These are phyloP conservation scores for Pistacia vera DNA, from an alignment of 345 rosid genomes.

Conservation along the genomic window DNA sequence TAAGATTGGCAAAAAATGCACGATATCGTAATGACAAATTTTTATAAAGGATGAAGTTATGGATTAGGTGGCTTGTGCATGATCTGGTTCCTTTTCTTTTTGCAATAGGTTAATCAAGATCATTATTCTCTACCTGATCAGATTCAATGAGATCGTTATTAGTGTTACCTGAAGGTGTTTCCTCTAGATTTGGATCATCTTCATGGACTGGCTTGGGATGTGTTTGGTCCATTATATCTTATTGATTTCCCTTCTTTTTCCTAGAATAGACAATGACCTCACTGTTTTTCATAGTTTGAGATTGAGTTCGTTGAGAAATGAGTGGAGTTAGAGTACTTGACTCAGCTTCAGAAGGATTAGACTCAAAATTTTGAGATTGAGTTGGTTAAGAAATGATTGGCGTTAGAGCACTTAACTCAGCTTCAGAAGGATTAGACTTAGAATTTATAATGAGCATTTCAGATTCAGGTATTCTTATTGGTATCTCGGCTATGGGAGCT, in stretches of 20 bases:
- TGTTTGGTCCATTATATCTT: neutral
- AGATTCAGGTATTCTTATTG: neutral
- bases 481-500: too few relatives aligned
- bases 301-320: neutral
- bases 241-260: neutral
- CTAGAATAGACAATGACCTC: neutral
- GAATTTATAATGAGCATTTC: too few relatives aligned
- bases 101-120: neutral
- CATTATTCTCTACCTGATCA: neutral
- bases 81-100: neutral
- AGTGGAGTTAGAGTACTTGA: neutral
- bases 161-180: neutral
- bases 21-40: neutral
- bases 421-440: too few relatives aligned
- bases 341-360: neutral
- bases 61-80: neutral
- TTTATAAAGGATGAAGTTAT: neutral
- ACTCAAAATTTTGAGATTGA: too few relatives aligned
- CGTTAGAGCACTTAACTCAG: too few relatives aligned
- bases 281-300: neutral
- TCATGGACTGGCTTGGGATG: neutral
- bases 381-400: too few relatives aligned
- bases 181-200: too few relatives aligned
- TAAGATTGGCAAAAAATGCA: neutral
- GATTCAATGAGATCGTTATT: too few relatives aligned